These are phyloP conservation scores for Agaricales sp. DNA, from an alignment of 1,284 basidiomycete genomes.

Conservation along the genomic window DNA sequence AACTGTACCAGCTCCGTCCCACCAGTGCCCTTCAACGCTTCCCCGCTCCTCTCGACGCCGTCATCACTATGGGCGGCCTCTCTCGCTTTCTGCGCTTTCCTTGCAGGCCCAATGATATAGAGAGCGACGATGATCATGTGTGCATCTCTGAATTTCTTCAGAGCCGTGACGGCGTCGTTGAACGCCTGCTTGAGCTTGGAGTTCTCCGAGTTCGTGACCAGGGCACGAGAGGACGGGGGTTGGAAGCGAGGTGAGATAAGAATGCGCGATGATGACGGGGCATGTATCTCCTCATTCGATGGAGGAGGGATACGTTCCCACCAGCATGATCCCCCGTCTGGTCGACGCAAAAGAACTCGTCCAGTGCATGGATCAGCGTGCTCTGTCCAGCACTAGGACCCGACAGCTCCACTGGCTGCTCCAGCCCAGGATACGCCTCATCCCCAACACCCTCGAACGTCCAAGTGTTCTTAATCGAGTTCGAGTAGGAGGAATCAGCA, in stretches of 20 bases:
- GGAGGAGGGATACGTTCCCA: conserved; percentile 45
- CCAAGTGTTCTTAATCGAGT: conserved; percentile 57
- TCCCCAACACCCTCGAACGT: conserved; percentile 69
- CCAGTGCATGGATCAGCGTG: conserved; percentile 80
- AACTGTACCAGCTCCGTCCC: conserved; percentile 79
- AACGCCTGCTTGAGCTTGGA: conserved; percentile 48
- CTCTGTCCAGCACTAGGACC: conserved; percentile 92
- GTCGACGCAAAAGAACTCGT: conserved; percentile 83
- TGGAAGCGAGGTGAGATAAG: conserved; percentile 68
- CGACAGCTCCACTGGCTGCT: conserved; percentile 54
- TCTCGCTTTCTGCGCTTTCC: conserved; percentile 23
- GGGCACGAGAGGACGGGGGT: conserved; percentile 43
- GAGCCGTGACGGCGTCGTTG: conserved; percentile 59
- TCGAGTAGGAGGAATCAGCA: conserved; percentile 44
- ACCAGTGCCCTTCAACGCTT: conserved; percentile 66
- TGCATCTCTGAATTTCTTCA: conserved; percentile 78
- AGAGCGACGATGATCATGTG: conserved; percentile 82
- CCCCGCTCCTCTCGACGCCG: conserved; percentile 9
- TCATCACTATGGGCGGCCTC: conserved; percentile 8
- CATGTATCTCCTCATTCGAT: conserved; percentile 86
- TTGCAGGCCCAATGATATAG: conserved; percentile 73
- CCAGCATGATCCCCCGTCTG: conserved; percentile 1
- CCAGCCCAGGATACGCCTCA: conserved; percentile 35
- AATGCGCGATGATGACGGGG: conserved; percentile 86
- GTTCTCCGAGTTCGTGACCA: conserved; percentile 29